Percentiles rank a stretch among this genome's conserved stretches.
Evolutionary conservation across 1,284 basidiomycete species (phyloP).

Genomic region (Volvariella surrecta): DNA sequence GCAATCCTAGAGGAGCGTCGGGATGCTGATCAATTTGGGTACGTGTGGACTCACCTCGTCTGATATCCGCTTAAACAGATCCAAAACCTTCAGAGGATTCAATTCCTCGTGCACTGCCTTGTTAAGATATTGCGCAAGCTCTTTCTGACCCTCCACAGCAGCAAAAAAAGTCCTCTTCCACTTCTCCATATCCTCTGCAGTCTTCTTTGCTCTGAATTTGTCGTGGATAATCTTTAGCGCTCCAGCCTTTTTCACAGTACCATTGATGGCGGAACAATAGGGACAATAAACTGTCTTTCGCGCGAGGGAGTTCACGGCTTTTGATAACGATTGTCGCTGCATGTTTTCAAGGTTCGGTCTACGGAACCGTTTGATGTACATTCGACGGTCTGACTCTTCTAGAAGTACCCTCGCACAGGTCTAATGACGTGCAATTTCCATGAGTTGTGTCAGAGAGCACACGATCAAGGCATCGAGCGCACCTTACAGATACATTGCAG

Average conservation of each 20-base stretch:
- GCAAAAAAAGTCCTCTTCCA: conserved; percentile 83
- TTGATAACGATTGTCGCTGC: conserved; percentile 79
- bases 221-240: conserved; percentile 96
- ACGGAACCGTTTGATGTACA: conserved; percentile 85
- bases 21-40: neutral
- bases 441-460: neutral
- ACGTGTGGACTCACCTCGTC: conserved; percentile 61
- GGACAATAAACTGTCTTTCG: conserved; percentile 92
- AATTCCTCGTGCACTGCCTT: conserved; percentile 91
- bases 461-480: no score
- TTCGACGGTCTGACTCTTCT: conserved; percentile 79
- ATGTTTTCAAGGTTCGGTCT: conserved; percentile 90
- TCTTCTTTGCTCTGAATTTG: conserved; percentile 95
- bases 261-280: conserved; percentile 90
- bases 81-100: conserved; percentile 90
- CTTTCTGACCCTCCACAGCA: conserved; percentile 84
- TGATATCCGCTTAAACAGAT: conserved; percentile 89
- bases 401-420: conserved; percentile 94
- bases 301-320: conserved; percentile 84
- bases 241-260: conserved; percentile 94
- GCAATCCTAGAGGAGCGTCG: conserved; percentile 62
- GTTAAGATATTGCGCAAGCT: conserved; percentile 78
- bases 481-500: conserved; percentile 97
- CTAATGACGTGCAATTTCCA: conserved; percentile 29
- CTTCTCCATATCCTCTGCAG: conserved; percentile 79